These are phyloP conservation scores for Magnolia sinica DNA, from an alignment of 164 flowering plant genomes.

Conservation along the genomic window DNA sequence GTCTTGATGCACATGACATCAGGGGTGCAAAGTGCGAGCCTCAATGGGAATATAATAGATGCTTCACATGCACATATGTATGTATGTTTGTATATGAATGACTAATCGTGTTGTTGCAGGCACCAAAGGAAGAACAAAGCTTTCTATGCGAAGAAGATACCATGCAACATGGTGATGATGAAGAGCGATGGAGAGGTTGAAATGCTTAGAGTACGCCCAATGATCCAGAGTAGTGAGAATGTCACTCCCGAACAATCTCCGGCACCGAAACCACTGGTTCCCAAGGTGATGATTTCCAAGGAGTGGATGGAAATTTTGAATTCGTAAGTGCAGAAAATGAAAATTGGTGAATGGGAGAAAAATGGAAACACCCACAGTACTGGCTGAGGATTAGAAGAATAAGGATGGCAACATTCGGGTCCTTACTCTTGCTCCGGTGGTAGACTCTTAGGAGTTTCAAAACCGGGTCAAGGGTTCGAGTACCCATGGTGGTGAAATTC, in stretches of 20 bases:
- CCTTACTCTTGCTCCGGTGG: no score
- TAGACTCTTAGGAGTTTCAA: no score
- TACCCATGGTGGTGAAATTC: no score
- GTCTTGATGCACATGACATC: no score
- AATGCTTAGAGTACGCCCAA: slow-evolving; percentile 27
- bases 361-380: background rate
- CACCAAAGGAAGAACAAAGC: slow-evolving; percentile 35
- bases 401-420: no score
- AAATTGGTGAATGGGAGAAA: background rate
- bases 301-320: slow-evolving; percentile 7
- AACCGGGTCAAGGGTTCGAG: no score
- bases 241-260: slow-evolving; percentile 19
- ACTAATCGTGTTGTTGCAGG: slow-evolving; percentile 17
- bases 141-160: slow-evolving; percentile 39
- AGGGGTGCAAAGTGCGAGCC: no score
- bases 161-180: slow-evolving; percentile 45
- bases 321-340: background rate
- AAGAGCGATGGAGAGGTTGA: slow-evolving; percentile 40
- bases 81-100: no score
- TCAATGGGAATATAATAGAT: no score
- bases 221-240: slow-evolving; percentile 16
- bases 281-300: slow-evolving; percentile 19
- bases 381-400: background rate
- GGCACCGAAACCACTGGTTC: slow-evolving; percentile 8
- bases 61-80: background rate